These are phyloP conservation scores for Zea mays DNA, from an alignment of 176 grass and related monocot species.

Conservation along the genomic window DNA sequence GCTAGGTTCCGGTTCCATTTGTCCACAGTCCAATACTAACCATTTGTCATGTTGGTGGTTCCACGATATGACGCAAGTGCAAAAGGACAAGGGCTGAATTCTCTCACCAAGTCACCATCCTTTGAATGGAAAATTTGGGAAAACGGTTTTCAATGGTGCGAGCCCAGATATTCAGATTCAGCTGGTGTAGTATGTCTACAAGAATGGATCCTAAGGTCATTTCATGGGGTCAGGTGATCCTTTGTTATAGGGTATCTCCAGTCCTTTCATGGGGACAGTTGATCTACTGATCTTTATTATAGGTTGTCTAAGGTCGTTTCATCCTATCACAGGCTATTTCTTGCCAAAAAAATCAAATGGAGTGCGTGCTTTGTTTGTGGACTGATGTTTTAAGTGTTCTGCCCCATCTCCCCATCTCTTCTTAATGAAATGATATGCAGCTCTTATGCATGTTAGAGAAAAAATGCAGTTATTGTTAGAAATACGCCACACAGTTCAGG, in stretches of 20 bases:
- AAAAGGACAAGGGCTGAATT: too few relatives aligned
- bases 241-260: background rate
- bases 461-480: background rate
- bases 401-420: background rate
- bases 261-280: background rate
- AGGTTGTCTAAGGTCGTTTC: background rate
- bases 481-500: background rate
- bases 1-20: too few relatives aligned
- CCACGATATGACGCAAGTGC: too few relatives aligned
- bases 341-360: background rate
- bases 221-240: background rate
- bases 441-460: background rate
- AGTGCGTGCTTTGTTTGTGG: background rate
- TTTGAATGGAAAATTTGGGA: background rate
- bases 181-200: background rate
- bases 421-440: background rate
- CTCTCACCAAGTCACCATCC: background rate
- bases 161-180: background rate
- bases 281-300: too few relatives aligned
- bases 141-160: background rate
- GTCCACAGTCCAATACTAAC: too few relatives aligned
- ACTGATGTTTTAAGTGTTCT: background rate
- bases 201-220: background rate
- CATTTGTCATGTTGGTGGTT: too few relatives aligned
- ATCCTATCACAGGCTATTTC: background rate